Conservation (phyloP, 805 yeast genomes). For the Debaryomyces hansenii region DNA sequence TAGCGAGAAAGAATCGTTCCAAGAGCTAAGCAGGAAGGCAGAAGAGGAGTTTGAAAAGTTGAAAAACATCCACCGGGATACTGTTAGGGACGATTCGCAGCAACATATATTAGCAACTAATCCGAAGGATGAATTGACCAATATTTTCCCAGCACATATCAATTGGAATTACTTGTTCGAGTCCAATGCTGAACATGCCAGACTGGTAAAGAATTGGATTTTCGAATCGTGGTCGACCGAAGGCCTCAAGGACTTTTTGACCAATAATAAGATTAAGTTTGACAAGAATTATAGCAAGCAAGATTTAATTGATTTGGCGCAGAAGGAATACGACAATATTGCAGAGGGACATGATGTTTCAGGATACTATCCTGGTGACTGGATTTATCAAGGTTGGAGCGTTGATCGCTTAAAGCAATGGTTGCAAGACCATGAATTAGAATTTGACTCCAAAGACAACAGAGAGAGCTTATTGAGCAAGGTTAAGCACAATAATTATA, state of each 20-base stretch:
- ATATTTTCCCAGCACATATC: constrained; percentile 13
- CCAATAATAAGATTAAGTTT: constrained; percentile 27
- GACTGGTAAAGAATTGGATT: constrained; percentile 41
- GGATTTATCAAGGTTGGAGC: constrained; percentile 57
- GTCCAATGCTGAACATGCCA: constrained; percentile 4
- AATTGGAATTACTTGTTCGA: constrained; percentile 16
- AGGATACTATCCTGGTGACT: constrained; percentile 50
- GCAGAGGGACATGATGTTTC: constrained; percentile 34
- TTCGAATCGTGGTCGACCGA: constrained; percentile 46
- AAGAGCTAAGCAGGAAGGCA: constrained; percentile 25
- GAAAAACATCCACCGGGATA: constrained; percentile 9
- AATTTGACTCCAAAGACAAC: constrained; percentile 31
- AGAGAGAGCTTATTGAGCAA: constrained; percentile 47
- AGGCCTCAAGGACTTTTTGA: constrained; percentile 32
- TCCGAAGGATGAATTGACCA: constrained; percentile 12
- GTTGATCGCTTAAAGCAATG: constrained; percentile 48
- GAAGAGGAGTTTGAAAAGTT: constrained; percentile 23
- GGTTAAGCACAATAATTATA: constrained; percentile 46
- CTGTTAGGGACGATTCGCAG: constrained; percentile 8
- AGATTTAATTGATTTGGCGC: constrained; percentile 42
- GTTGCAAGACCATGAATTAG: constrained; percentile 46
- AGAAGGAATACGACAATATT: constrained; percentile 40
- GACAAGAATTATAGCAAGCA: constrained; percentile 22
- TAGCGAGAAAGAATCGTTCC: constrained; percentile 17
- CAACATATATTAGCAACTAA: constrained; percentile 16